A percentile compares a stretch with the other conserved stretches of the same genome.
These are phyloP conservation scores for Metroxylon sagu DNA, from an alignment of 176 grass and related monocot genomes.

Conservation along the genomic window DNA sequence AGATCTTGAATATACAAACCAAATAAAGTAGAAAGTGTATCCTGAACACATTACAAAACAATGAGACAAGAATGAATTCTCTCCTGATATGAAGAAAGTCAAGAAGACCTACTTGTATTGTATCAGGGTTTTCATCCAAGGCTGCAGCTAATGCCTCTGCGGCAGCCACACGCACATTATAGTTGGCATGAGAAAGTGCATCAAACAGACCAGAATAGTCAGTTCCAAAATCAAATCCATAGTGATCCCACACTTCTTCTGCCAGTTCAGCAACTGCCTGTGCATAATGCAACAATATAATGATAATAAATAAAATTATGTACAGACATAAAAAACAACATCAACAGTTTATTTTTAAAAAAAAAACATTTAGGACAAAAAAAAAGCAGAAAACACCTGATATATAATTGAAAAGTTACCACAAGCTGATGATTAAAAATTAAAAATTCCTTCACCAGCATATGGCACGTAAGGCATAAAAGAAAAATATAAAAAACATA, in stretches of 20 bases:
- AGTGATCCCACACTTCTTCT: conserved; percentile 91
- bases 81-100: neutral
- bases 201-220: conserved; percentile 85
- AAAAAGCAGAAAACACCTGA: no score
- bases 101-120: conserved; percentile 62
- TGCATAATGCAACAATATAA: conserved; percentile 6
- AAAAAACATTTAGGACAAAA: no score
- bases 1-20: conserved; percentile 67
- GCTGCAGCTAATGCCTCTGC: conserved; percentile 91
- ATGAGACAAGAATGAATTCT: conserved; percentile 1
- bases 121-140: conserved; percentile 77
- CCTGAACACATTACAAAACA: conserved; percentile 33
- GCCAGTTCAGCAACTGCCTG: conserved; percentile 82
- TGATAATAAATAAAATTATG: neutral
- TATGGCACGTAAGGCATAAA: no score
- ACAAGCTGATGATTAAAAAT: no score
- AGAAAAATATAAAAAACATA: no score
- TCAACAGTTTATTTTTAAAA: no score
- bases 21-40: conserved; percentile 87
- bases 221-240: conserved; percentile 66
- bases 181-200: conserved; percentile 77
- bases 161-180: conserved; percentile 76
- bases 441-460: no score
- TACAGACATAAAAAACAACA: no score
- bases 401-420: no score